A percentile compares a stretch with the other conserved stretches of the same genome.
phyloP scores from a whole-genome alignment of 345 rosid genomes.

The Eucalyptus sp. region DNA sequence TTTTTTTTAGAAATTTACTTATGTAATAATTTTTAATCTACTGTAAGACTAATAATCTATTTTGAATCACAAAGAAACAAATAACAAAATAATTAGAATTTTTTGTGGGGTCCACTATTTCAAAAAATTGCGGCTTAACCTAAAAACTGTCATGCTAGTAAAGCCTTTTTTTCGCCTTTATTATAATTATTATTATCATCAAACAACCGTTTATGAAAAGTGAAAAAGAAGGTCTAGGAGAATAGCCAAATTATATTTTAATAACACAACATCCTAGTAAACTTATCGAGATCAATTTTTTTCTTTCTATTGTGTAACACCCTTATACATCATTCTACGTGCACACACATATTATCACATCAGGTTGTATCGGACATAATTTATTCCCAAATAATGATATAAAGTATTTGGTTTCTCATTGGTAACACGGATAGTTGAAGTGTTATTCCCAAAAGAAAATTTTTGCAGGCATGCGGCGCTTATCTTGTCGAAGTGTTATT shows the following conservation, averaged over 20 bases:
- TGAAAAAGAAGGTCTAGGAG: neutral
- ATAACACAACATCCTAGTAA: neutral
- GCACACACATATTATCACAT: neutral
- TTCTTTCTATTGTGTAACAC: neutral
- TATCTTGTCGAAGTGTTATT: neutral
- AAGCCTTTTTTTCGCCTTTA: too few relatives aligned
- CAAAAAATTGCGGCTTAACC: too few relatives aligned
- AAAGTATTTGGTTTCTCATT: neutral
- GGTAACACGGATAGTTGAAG: neutral
- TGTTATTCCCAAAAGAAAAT: too few relatives aligned
- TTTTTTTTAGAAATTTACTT: too few relatives aligned
- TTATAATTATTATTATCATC: neutral
- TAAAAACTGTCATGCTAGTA: too few relatives aligned
- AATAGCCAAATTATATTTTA: neutral
- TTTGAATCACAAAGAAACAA: too few relatives aligned
- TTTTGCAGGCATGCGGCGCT: neutral
- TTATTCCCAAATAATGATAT: neutral
- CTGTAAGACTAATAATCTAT: too few relatives aligned
- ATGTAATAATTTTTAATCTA: rapidly evolving
- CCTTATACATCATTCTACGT: neutral
- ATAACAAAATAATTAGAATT: too few relatives aligned
- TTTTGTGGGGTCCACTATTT: too few relatives aligned
- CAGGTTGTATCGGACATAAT: rapidly evolving
- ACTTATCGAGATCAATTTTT: neutral
- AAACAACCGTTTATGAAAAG: neutral